Evolutionary conservation across 2,329 filamentous ascomycete genomes (phyloP), one percentile per base, ranked within the genome.

Genomic region (Fusarium protoensiforme): DNA sequence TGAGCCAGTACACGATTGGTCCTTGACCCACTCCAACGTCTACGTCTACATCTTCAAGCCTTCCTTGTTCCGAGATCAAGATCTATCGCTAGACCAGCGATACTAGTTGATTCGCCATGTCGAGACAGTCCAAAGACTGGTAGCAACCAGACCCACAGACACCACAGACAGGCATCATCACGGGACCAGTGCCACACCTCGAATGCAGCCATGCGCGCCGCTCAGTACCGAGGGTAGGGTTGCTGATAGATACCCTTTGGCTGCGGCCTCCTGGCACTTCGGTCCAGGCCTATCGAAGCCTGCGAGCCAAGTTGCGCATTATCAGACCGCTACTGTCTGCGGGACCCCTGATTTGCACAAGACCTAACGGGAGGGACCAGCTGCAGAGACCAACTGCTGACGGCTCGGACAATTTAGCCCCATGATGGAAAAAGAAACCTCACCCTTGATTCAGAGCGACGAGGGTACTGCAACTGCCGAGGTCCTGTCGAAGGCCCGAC

Each of bases 131-230:
- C 29, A 27, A 36, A 7, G 41, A 41, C 36, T 13, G 33, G 53
- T 36, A 57, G 33, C 54, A 46, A 41, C 18, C n/a, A 27, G 54
- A 48, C 57, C 70, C 69, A 67, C 68, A 59, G 57, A 67, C 66
- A 69, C 74, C 75, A 77, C 75, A 77, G 72, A 46, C 36, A 35
- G 29, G 27, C 35, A 65, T 56, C 53, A 77, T 77, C 75, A 78
- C 75, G 75, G 75, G 75, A 76, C 54, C 61, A 29, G 27, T 46
- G 24, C 57, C 24, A 67, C 63, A 54, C 38, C 35, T 51, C 41
- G 24, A 46, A 56, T 56, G 54, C 63, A 68, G 53, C 60, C 46
- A 54, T 22, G 27, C 58, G 38, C 53, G 33, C 29, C 59, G 35
- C 54, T 53, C 13, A 35, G 18, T 36, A 8, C 38, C 46, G 48